A percentile compares a stretch with the other conserved stretches of the same genome.
phyloP scores from a whole-genome alignment of 305 asterid genomes.

The Fraxinus albicans region DNA sequence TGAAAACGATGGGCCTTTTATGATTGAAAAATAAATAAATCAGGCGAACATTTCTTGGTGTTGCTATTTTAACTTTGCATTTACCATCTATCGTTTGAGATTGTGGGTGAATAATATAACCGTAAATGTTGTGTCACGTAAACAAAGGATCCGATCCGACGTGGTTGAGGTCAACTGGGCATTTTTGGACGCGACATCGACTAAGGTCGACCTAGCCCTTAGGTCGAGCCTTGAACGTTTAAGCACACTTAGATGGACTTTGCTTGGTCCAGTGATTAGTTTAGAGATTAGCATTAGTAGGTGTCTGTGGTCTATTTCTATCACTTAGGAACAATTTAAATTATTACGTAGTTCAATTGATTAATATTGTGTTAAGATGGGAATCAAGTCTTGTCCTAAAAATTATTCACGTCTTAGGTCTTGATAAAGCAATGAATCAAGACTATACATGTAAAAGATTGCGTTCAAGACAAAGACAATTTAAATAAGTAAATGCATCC shows the following conservation, averaged over 20 bases:
- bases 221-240: background rate
- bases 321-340: too few relatives aligned
- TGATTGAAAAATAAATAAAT: background rate
- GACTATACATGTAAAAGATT: background rate
- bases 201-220: background rate
- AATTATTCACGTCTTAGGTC: too few relatives aligned
- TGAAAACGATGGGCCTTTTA: background rate
- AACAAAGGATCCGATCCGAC: background rate
- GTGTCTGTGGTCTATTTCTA: background rate
- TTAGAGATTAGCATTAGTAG: background rate
- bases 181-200: too few relatives aligned
- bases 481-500: background rate
- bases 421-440: background rate
- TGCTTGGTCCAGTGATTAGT: background rate
- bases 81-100: background rate
- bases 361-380: too few relatives aligned
- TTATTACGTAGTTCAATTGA: background rate
- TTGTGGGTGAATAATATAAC: background rate
- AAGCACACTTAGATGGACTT: background rate
- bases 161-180: background rate
- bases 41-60: background rate
- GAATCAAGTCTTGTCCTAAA: background rate
- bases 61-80: background rate
- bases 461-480: too few relatives aligned
- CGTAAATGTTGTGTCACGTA: background rate